Evolutionary conservation across 345 rosid genomes (phyloP).

Genomic region (Arabidopsis thaliana): TAIR10.1 NC_003076.8:18960501-18961000

Average conservation of each 20-base stretch:
- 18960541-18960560: not conserved
- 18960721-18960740: not conserved
- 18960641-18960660: not conserved
- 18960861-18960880: constrained; percentile 17
- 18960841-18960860: constrained; percentile 5
- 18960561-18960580: not conserved
- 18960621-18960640: not conserved
- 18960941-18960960: constrained; percentile 41
- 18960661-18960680: not conserved
- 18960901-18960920: constrained; percentile 36
- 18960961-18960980: constrained; percentile 46
- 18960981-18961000: constrained; percentile 39
- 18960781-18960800: not conserved
- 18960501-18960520: not conserved
- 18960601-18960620: not conserved
- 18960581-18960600: not conserved
- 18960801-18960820: constrained; percentile 4
- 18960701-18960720: not conserved
- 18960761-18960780: not conserved
- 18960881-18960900: constrained; percentile 16
- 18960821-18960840: constrained; percentile 6
- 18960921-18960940: constrained; percentile 40
- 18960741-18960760: not conserved
- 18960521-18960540: not conserved
- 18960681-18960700: not conserved